These are phyloP conservation scores for Zymoseptoria tritici DNA, from an alignment of 2,329 filamentous ascomycete genomes.

Conservation along the genomic window DNA sequence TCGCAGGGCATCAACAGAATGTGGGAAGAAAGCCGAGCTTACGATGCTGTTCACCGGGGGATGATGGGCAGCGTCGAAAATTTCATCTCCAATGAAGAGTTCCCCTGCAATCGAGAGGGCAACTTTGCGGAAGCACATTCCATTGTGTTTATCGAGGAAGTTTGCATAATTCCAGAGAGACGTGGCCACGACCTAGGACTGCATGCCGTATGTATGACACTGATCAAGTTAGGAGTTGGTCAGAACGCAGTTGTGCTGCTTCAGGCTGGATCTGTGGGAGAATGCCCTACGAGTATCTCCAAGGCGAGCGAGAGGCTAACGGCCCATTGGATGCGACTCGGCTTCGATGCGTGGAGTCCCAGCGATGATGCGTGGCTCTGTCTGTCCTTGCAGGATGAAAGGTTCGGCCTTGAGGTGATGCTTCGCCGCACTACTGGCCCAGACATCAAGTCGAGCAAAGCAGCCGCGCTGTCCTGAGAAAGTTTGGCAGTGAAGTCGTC, in stretches of 20 bases:
- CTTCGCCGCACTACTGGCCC: neutral
- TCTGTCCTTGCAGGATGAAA: conserved; percentile 5
- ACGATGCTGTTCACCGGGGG: conserved; percentile 7
- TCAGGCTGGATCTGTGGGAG: conserved; percentile 11
- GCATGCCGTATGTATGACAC: conserved; percentile 4
- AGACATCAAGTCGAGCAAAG: neutral
- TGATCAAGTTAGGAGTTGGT: conserved; percentile 2
- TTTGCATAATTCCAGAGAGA: conserved; percentile 1
- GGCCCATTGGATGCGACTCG: conserved; percentile 14
- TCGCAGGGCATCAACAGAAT: conserved; percentile 1
- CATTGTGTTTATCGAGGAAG: conserved; percentile 8
- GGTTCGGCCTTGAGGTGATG: neutral
- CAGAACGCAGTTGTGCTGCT: conserved; percentile 9
- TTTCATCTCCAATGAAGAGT: conserved; percentile 15
- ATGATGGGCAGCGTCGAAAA: conserved; percentile 17
- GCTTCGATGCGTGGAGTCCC: conserved; percentile 16
- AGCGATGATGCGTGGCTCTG: conserved; percentile 17
- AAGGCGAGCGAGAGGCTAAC: conserved; percentile 13
- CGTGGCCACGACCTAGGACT: conserved; percentile 8
- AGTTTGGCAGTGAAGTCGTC: neutral
- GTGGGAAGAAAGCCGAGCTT: conserved; percentile 13
- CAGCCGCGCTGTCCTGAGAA: neutral
- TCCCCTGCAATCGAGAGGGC: conserved; percentile 1
- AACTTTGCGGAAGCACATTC: conserved; percentile 4
- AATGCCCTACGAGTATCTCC: neutral